Base-by-base conservation (phyloP, 1,284 basidiomycete species). In the Agroathelia rolfsii region DNA sequence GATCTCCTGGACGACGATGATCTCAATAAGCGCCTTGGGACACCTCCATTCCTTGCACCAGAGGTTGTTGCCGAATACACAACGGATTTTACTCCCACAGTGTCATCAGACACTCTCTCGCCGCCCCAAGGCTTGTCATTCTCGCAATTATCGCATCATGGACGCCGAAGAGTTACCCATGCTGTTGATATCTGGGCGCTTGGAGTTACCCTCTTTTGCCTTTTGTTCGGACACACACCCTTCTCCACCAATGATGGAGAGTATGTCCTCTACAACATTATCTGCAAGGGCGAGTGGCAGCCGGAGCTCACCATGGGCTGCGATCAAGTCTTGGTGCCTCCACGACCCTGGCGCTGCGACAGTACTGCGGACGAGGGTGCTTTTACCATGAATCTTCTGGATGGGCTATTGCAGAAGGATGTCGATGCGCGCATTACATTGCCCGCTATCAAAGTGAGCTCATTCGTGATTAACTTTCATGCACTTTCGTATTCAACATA, bases 161-260 rank as follows among this genome's bases (percentile, higher is more conserved):
- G 51, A 53, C 68, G 61, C 45, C 72, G 59, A 37, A 62, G 62
- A 1, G 76, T 92, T 44, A 88, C 85, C 18, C 82, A 86, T 48
- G 85, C 84, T 3, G 87, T 94, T 49, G 89, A 94, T 49, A 72
- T 92, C 4, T 94, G 89, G 89, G 86, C 88, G 1, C 66, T 94
- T 12, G 89, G 84, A 12, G 83, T 92, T 17, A 92, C 87, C 3
- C 68, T 90, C 18, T 93, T 86, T 55, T 88, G 86, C 49, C 63
- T 94, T 20, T 63, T 92, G 3, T 92, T 90, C 50, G 88, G 85
- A 13, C 66, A 61, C 37, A 72, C 79, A 1, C 88, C 88, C 1
- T n/a, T n/a, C n/a, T n/a, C n/a, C n/a, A n/a, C 44, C 28, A 48
- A 56, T 45, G 71, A 53, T 56, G 69, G 27, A 43, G 88, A 93